Conservation (phyloP, 163 green algal species). For the Scenedesmus sp. region DNA sequence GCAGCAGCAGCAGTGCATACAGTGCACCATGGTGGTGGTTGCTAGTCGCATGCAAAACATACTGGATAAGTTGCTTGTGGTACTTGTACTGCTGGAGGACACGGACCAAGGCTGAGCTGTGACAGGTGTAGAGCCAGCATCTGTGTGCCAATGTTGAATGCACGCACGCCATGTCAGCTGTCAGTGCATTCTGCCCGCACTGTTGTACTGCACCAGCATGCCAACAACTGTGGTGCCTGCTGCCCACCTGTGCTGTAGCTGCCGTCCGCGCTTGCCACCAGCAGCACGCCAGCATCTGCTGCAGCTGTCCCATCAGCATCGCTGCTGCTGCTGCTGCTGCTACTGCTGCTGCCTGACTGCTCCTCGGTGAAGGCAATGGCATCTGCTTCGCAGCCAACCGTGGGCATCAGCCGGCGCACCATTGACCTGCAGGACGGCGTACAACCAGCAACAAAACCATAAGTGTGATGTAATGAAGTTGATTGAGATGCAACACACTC, state of each 20-base stretch:
- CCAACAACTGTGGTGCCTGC: background rate
- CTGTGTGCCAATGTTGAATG: too few species aligned
- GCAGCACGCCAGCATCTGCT: conserved; percentile 11
- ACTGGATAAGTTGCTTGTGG: background rate
- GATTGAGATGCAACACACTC: too few species aligned
- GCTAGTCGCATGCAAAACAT: background rate
- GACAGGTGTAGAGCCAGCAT: too few species aligned
- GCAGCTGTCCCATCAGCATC: background rate
- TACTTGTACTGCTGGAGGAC: too few species aligned
- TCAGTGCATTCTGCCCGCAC: too few species aligned
- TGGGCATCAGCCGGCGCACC: conserved; percentile 79
- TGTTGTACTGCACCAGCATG: too few species aligned
- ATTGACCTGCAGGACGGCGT: conserved; percentile 16
- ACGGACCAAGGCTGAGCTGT: too few species aligned
- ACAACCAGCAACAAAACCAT: background rate
- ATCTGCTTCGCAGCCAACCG: conserved; percentile 86
- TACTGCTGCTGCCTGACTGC: background rate
- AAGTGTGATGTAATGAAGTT: background rate
- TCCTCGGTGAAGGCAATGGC: conserved; percentile 83
- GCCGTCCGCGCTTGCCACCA: conserved; percentile 35
- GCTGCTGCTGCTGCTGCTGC: background rate
- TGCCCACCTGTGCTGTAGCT: conserved; percentile 29
- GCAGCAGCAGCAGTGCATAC: too few species aligned
- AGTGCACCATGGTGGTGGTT: background rate
- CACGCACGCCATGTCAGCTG: background rate